Conservation (phyloP, 225 moss, liverwort and hornwort genomes). For the Pseudisothecium myosuroides region DNA sequence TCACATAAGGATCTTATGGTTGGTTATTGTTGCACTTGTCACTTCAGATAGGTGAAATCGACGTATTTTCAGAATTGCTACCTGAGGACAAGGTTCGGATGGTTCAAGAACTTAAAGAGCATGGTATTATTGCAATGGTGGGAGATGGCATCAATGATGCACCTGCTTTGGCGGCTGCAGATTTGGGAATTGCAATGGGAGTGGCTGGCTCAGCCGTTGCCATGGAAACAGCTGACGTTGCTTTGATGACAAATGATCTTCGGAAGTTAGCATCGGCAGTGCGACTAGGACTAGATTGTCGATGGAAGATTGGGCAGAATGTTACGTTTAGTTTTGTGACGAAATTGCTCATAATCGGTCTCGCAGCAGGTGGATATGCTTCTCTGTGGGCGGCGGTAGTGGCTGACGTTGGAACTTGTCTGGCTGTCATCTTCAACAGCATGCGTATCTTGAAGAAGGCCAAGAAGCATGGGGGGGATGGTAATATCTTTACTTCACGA, state of each 20-base stretch:
- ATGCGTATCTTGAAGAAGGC: constrained; percentile 72
- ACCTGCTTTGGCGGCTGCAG: constrained; percentile 84
- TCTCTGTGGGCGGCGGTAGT: constrained; percentile 87
- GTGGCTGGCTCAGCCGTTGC: constrained; percentile 96
- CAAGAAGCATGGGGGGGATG: constrained; percentile 18
- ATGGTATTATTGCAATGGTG: constrained; percentile 74
- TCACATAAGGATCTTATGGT: not conserved
- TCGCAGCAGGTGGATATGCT: constrained; percentile 76
- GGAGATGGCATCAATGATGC: constrained; percentile 98
- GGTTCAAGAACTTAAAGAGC: constrained; percentile 56
- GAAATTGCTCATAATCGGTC: constrained; percentile 68
- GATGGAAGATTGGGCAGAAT: constrained; percentile 76
- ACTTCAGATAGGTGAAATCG: constrained; percentile 78
- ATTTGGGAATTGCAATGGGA: constrained; percentile 95
- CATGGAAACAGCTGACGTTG: constrained; percentile 94
- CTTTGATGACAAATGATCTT: constrained; percentile 95
- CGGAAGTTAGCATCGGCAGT: constrained; percentile 65
- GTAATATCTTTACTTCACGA: not conserved
- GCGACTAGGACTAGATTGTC: constrained; percentile 53
- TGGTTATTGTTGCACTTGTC: not conserved
- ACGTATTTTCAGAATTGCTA: constrained; percentile 67
- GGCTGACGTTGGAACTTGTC: constrained; percentile 87
- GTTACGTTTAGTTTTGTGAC: constrained; percentile 59
- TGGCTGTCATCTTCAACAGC: constrained; percentile 77
- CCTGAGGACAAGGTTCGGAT: constrained; percentile 84